These are phyloP conservation scores for Globisporangium apiculatum DNA, from an alignment of 352 stramenopile genomes.

Conservation along the genomic window DNA sequence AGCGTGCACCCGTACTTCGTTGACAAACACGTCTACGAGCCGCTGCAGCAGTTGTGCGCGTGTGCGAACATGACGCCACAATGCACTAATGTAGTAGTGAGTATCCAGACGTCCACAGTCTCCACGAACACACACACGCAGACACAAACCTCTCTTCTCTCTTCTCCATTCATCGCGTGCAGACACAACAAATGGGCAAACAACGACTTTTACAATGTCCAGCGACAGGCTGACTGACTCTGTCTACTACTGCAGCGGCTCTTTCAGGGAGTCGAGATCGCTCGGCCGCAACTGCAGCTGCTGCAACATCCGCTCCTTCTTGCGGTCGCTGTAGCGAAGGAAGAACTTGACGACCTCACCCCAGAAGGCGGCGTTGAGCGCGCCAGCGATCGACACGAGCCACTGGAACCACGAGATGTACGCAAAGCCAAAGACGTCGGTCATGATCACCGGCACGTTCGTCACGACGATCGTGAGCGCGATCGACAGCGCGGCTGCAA, in stretches of 20 bases:
- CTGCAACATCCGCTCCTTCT: neutral
- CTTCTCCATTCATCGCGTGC: too few species aligned
- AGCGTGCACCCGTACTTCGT: conserved; percentile 12
- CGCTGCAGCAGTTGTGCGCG: conserved; percentile 3
- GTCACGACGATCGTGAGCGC: conserved; percentile 33
- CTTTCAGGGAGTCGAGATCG: too few species aligned
- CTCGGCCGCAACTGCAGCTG: too few species aligned
- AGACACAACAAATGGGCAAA: too few species aligned
- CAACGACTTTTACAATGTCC: too few species aligned
- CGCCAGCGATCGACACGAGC: conserved; percentile 21
- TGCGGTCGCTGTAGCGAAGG: conserved; percentile 16
- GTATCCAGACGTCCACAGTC: too few species aligned
- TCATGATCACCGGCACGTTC: conserved; percentile 33
- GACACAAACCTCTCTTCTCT: too few species aligned
- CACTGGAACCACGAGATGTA: conserved; percentile 41
- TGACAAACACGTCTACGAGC: conserved; percentile 20
- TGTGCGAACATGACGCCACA: too few species aligned
- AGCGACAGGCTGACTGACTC: too few species aligned
- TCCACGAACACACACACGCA: too few species aligned
- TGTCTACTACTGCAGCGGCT: too few species aligned
- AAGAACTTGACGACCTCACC: conserved; percentile 35
- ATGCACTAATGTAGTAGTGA: too few species aligned
- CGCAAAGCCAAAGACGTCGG: conserved; percentile 43
- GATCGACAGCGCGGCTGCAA: conserved; percentile 39
- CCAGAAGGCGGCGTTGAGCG: conserved; percentile 28